phyloP scores from a whole-genome alignment of 148 eudicot genomes.

The Rhododendron ovatum region DNA sequence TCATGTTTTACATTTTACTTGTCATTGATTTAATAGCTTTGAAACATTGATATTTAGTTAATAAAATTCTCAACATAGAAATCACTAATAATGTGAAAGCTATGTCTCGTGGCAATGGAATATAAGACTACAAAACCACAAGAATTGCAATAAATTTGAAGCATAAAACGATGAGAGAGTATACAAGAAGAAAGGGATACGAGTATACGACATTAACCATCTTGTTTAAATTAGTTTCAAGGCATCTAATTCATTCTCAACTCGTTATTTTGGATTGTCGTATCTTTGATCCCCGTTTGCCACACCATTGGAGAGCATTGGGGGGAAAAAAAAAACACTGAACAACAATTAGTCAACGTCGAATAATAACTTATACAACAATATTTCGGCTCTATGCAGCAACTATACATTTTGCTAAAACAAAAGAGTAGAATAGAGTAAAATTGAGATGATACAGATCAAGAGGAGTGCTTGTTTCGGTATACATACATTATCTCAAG shows the following conservation, averaged over 20 bases:
- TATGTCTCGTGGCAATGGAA: neutral
- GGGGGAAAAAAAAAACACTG: no score
- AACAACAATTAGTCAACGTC: neutral
- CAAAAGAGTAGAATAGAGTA: neutral
- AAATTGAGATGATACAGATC: neutral
- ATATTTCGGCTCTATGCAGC: neutral
- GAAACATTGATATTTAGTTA: neutral
- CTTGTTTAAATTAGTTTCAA: neutral
- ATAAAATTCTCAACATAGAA: neutral
- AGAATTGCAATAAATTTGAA: neutral
- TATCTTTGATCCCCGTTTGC: neutral
- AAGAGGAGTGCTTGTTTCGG: neutral
- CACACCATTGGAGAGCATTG: neutral
- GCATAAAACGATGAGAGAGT: neutral
- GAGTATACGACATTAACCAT: neutral
- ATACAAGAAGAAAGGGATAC: neutral
- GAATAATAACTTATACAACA: neutral
- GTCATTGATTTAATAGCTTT: neutral
- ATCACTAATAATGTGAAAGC: neutral
- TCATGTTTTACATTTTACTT: no score
- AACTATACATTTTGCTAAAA: neutral
- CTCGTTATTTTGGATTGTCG: neutral
- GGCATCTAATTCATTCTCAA: neutral
- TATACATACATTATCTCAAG: neutral
- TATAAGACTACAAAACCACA: neutral